Conservation (phyloP, 83 land plant genomes). For the Picea abies region DNA sequence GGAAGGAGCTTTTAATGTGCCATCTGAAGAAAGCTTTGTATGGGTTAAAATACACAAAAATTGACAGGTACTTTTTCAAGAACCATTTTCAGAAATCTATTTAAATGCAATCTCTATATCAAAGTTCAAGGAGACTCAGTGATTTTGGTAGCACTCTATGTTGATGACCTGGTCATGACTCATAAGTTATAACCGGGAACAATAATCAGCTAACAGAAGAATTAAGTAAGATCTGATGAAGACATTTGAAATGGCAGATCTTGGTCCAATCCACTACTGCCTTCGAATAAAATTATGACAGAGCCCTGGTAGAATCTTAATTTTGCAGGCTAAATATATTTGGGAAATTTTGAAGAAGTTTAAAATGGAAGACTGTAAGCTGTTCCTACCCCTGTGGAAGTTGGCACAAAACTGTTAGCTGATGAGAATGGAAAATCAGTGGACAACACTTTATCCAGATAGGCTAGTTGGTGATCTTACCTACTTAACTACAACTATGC, state of each 20-base stretch:
- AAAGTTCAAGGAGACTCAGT: no score
- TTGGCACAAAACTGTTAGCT: not conserved
- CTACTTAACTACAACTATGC: slow-evolving; percentile 27
- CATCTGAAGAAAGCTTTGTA: not conserved
- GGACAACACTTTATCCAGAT: slow-evolving; percentile 1
- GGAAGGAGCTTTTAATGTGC: not conserved
- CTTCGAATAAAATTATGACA: not conserved
- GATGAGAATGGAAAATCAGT: slow-evolving; percentile 5
- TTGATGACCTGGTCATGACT: no score
- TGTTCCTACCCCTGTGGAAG: not conserved
- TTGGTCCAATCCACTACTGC: not conserved
- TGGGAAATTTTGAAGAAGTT: not conserved
- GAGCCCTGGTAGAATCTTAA: not conserved
- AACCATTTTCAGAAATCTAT: no score
- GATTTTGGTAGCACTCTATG: no score
- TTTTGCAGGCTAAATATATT: not conserved
- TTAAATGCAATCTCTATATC: no score
- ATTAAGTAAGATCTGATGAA: not conserved
- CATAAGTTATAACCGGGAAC: no score
- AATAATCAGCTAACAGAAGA: no score
- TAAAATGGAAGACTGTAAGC: not conserved
- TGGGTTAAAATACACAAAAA: not conserved
- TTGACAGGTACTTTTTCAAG: no score
- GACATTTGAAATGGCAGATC: not conserved
- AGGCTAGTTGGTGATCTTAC: slow-evolving; percentile 23